phyloP scores from a whole-genome alignment of 495 filamentous ascomycete species.

The Delitschia confertaspora region DNA sequence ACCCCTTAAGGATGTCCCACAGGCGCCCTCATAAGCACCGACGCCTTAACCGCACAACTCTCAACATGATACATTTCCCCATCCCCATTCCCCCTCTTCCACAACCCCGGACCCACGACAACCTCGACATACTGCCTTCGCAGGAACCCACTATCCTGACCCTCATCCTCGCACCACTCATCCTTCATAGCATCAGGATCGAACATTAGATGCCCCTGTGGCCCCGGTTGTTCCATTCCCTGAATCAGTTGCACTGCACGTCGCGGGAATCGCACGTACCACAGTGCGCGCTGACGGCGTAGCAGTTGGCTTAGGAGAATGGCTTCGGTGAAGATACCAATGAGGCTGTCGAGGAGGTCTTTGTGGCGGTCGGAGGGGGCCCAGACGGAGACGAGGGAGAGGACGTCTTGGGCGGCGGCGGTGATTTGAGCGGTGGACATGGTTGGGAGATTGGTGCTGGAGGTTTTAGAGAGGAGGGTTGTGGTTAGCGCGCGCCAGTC shows the following conservation, averaged over 20 bases:
- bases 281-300: slow-evolving; percentile 24
- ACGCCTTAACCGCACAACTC: background rate
- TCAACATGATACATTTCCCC: slow-evolving; percentile 17
- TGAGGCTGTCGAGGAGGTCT: slow-evolving; percentile 11
- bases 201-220: background rate
- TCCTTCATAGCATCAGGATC: slow-evolving; percentile 6
- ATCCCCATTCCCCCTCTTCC: slow-evolving; percentile 21
- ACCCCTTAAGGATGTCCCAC: too few species aligned
- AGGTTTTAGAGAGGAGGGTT: slow-evolving; percentile 16
- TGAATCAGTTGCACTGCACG: background rate
- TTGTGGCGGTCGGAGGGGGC: background rate
- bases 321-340: slow-evolving; percentile 13
- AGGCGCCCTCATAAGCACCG: background rate
- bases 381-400: background rate
- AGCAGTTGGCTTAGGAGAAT: slow-evolving; percentile 21
- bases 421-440: background rate
- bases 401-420: slow-evolving; percentile 1
- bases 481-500: slow-evolving; percentile 28
- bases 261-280: slow-evolving; percentile 17
- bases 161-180: slow-evolving; percentile 3
- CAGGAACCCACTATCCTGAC: background rate
- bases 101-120: slow-evolving; percentile 20
- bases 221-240: background rate
- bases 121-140: slow-evolving; percentile 19
- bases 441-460: background rate